These are phyloP conservation scores for Talaromyces wortmannii DNA, from an alignment of 495 filamentous ascomycete species.

Conservation along the genomic window DNA sequence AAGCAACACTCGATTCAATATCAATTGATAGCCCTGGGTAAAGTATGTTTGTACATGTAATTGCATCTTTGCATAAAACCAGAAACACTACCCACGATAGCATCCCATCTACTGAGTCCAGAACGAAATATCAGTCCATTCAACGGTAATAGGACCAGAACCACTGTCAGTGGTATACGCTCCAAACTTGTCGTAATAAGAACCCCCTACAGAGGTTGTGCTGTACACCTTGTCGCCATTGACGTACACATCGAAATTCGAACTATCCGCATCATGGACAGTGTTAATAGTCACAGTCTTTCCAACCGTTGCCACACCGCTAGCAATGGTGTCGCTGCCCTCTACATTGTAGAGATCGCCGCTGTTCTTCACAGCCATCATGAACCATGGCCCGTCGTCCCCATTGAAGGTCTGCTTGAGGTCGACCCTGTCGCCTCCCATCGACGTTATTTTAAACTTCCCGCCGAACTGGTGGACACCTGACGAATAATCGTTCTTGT, in stretches of 20 bases:
- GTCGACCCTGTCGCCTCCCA: background rate
- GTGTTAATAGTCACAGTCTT: conserved; percentile 1
- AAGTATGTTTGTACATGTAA: too few species aligned
- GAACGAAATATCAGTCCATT: background rate
- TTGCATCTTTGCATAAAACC: too few species aligned
- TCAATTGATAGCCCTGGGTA: too few species aligned
- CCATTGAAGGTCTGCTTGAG: background rate
- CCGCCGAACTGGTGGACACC: conserved; percentile 1
- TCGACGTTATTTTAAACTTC: background rate
- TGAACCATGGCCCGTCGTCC: background rate
- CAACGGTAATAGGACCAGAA: background rate
- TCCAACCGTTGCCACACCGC: background rate
- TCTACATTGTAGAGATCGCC: conserved; percentile 1
- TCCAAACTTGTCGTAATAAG: background rate
- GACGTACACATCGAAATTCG: background rate
- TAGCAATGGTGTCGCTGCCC: background rate
- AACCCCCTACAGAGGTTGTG: background rate
- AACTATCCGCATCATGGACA: background rate
- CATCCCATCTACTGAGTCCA: conserved; percentile 1
- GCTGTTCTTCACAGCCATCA: background rate
- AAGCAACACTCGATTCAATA: too few species aligned
- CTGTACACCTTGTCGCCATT: background rate
- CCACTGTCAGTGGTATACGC: background rate
- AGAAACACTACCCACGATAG: too few species aligned
- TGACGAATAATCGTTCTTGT: background rate